A percentile compares a stretch with the other conserved stretches of the same genome.
Conservation (phyloP, 257 asterid genomes). For the Primulina huaijiensis region DNA sequence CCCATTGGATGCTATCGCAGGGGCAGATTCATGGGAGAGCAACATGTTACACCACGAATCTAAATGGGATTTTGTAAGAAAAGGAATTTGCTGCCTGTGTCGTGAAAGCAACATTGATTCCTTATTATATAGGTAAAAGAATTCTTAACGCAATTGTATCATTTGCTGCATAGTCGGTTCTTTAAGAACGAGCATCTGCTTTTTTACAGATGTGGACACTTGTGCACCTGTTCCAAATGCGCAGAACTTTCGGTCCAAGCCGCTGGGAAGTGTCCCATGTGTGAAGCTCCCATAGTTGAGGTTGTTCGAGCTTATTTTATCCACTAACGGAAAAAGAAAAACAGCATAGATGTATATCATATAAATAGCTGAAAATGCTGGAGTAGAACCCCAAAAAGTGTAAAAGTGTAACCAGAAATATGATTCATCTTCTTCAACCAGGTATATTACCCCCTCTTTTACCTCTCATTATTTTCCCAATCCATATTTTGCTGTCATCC, state of each 20-base stretch:
- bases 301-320: slow-evolving; percentile 65
- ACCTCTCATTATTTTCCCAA: neutral
- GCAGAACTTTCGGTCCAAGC: slow-evolving; percentile 56
- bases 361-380: slow-evolving; percentile 10
- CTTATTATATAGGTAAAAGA: slow-evolving; percentile 65
- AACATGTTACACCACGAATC: slow-evolving; percentile 36
- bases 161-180: neutral
- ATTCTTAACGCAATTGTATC: neutral
- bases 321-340: slow-evolving; percentile 32
- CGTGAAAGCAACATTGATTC: slow-evolving; percentile 50
- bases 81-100: slow-evolving; percentile 76
- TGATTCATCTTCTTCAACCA: slow-evolving; percentile 2
- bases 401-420: slow-evolving; percentile 22
- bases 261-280: slow-evolving; percentile 80
- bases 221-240: slow-evolving; percentile 82
- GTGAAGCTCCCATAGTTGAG: slow-evolving; percentile 77
- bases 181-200: neutral
- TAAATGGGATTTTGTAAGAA: slow-evolving; percentile 55
- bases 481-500: neutral
- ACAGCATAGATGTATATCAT: neutral
- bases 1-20: slow-evolving; percentile 1
- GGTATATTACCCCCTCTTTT: neutral
- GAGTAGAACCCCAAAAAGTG: slow-evolving; percentile 16
- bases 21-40: slow-evolving; percentile 32
- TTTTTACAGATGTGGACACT: slow-evolving; percentile 82